A percentile compares a stretch with the other conserved stretches of the same genome.
Evolutionary conservation across 140 eudicot species (phyloP).

Genomic region (Bidens hawaiensis): DNA sequence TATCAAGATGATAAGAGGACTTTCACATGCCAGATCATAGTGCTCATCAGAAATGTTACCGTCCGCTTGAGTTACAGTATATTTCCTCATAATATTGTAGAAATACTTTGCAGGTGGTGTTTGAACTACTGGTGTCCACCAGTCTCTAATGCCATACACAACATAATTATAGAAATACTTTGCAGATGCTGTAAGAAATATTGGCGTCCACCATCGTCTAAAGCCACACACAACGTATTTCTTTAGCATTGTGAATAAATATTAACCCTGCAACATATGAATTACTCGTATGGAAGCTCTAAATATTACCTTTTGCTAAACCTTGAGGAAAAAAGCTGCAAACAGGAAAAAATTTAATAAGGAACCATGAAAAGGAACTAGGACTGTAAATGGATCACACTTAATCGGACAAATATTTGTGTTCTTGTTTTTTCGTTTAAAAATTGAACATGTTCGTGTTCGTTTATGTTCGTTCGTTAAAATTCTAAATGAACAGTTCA

Average conservation of each 20-base stretch:
- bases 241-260: background rate
- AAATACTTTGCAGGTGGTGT: slow-evolving; percentile 84
- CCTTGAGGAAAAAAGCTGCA: slow-evolving; percentile 53
- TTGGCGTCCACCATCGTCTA: too few species aligned
- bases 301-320: slow-evolving; percentile 38
- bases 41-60: slow-evolving; percentile 88
- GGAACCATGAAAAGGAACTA: background rate
- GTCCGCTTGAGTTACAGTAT: slow-evolving; percentile 84
- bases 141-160: too few species aligned
- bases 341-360: background rate
- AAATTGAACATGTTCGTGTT: too few species aligned
- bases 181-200: too few species aligned
- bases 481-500: too few species aligned
- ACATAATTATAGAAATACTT: too few species aligned
- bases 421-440: too few species aligned
- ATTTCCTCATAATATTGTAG: slow-evolving; percentile 57
- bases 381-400: too few species aligned
- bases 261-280: background rate
- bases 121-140: slow-evolving; percentile 89
- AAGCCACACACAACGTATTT: background rate
- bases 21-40: slow-evolving; percentile 60
- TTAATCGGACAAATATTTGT: too few species aligned
- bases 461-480: too few species aligned
- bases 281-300: too few species aligned
- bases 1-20: background rate